These are phyloP conservation scores for Penicillium flavigenum DNA, from an alignment of 495 filamentous ascomycete genomes.

Conservation along the genomic window DNA sequence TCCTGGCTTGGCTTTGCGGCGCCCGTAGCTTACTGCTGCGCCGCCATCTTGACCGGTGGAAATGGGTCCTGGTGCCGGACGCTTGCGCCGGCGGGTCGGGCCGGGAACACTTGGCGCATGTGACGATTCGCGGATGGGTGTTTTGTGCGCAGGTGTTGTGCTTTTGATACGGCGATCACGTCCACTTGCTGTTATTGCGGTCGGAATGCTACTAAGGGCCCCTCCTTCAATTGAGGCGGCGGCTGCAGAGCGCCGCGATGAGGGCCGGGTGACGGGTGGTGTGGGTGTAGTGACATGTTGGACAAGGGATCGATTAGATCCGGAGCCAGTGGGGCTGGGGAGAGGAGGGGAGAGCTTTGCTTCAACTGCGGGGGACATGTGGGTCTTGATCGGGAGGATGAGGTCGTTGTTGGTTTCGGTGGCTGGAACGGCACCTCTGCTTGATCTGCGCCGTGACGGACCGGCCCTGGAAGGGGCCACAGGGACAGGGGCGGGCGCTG, in stretches of 20 bases:
- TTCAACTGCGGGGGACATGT: slow-evolving; percentile 19
- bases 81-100: slow-evolving; percentile 56
- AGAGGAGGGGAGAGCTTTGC: slow-evolving; percentile 25
- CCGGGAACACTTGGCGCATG: slow-evolving; percentile 49
- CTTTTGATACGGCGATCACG: slow-evolving; percentile 51
- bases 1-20: slow-evolving; percentile 71
- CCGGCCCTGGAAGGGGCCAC: background rate
- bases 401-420: slow-evolving; percentile 32
- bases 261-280: slow-evolving; percentile 40
- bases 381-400: slow-evolving; percentile 15
- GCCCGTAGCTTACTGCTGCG: slow-evolving; percentile 72
- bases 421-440: slow-evolving; percentile 48
- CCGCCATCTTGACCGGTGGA: slow-evolving; percentile 67
- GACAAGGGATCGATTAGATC: slow-evolving; percentile 22
- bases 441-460: slow-evolving; percentile 23
- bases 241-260: slow-evolving; percentile 46
- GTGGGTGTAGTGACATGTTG: slow-evolving; percentile 30
- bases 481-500: background rate
- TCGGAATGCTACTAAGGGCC: slow-evolving; percentile 10
- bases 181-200: slow-evolving; percentile 20
- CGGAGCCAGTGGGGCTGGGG: slow-evolving; percentile 32
- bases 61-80: slow-evolving; percentile 76
- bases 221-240: slow-evolving; percentile 38
- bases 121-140: slow-evolving; percentile 51
- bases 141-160: slow-evolving; percentile 49